A percentile compares a stretch with the other conserved stretches of the same genome.
These are phyloP conservation scores for Chrysanthemum seticuspe DNA, from an alignment of 129 eudicot species.

Conservation along the genomic window DNA sequence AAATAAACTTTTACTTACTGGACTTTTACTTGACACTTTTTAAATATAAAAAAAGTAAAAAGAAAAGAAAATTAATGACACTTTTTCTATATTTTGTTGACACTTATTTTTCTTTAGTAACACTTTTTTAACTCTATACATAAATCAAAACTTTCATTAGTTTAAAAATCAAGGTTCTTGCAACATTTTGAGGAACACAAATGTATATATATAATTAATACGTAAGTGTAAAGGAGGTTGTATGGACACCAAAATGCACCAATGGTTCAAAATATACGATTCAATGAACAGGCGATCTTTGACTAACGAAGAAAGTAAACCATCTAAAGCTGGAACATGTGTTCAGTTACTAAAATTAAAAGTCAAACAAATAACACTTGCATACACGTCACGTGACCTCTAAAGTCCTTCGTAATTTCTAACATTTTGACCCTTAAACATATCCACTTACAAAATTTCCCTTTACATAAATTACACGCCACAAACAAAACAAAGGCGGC, in stretches of 20 bases:
- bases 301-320: slow-evolving; percentile 7
- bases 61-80: too few relatives aligned
- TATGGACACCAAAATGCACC: too few relatives aligned
- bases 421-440: background rate
- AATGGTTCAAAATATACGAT: background rate
- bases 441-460: background rate
- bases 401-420: background rate
- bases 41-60: too few relatives aligned
- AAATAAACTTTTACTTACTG: too few relatives aligned
- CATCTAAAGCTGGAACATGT: slow-evolving; percentile 9
- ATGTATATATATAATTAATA: too few relatives aligned
- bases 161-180: too few relatives aligned
- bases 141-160: too few relatives aligned
- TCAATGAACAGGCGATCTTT: background rate
- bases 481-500: slow-evolving; percentile 9
- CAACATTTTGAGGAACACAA: too few relatives aligned
- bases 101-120: too few relatives aligned
- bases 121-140: too few relatives aligned
- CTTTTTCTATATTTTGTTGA: too few relatives aligned
- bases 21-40: background rate
- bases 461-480: background rate
- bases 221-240: too few relatives aligned
- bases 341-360: background rate
- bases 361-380: slow-evolving; percentile 13
- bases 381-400: slow-evolving; percentile 14